Conservation (phyloP, 495 filamentous ascomycete species). For the Neurospora sp. region DNA sequence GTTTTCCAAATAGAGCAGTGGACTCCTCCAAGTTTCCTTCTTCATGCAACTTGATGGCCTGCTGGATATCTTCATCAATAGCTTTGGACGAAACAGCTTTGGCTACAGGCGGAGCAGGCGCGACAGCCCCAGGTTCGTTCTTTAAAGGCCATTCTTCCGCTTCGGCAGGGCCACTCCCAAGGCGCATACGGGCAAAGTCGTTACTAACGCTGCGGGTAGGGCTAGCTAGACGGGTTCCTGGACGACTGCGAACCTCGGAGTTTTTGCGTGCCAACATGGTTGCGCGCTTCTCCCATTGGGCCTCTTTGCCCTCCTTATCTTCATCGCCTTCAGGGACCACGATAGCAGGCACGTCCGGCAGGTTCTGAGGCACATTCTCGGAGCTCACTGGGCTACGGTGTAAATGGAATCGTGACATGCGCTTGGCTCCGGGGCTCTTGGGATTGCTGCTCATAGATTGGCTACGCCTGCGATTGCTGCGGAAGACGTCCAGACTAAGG, state of each 20-base stretch:
- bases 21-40: slow-evolving; percentile 62
- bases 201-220: slow-evolving; percentile 16
- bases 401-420: slow-evolving; percentile 63
- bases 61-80: slow-evolving; percentile 75
- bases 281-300: slow-evolving; percentile 78
- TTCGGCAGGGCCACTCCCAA: slow-evolving; percentile 5
- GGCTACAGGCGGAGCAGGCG: slow-evolving; percentile 10
- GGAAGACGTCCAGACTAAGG: slow-evolving; percentile 21
- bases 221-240: slow-evolving; percentile 27
- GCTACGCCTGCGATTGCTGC: slow-evolving; percentile 40
- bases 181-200: slow-evolving; percentile 13
- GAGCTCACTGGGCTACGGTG: slow-evolving; percentile 52
- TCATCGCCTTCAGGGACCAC: slow-evolving; percentile 37
- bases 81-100: slow-evolving; percentile 36
- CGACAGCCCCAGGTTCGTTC: background rate
- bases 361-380: slow-evolving; percentile 63
- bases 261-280: slow-evolving; percentile 71
- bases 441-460: slow-evolving; percentile 30
- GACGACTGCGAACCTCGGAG: slow-evolving; percentile 35
- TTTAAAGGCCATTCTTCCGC: background rate
- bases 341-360: slow-evolving; percentile 53
- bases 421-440: slow-evolving; percentile 28
- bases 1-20: slow-evolving; percentile 74
- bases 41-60: slow-evolving; percentile 94
- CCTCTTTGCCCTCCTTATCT: slow-evolving; percentile 29